A percentile compares a stretch with the other conserved stretches of the same genome.
Conservation (phyloP, 2,329 filamentous ascomycete species). For the Diaporthe batatas region DNA sequence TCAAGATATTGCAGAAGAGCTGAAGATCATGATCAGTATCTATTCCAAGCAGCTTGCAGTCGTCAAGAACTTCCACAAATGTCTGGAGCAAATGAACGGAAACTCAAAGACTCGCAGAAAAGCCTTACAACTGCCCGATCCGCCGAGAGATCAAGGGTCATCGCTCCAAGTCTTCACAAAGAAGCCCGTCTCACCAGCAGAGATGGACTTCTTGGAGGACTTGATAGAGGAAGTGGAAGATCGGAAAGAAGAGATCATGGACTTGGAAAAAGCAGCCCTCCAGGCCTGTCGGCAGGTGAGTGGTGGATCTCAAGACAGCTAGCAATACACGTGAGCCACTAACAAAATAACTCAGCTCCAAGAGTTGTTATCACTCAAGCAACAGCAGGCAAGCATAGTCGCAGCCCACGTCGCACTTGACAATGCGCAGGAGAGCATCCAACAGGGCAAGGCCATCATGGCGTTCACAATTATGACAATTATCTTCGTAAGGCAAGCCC, state of each 20-base stretch:
- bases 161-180: rapidly evolving
- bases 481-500: conserved; percentile 47
- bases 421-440: background rate
- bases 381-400: conserved; percentile 37
- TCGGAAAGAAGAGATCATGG: conserved; percentile 27
- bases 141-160: background rate
- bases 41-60: conserved; percentile 33
- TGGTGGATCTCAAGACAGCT: background rate
- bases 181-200: background rate
- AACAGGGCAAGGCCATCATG: conserved; percentile 26
- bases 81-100: conserved; percentile 5
- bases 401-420: conserved; percentile 5
- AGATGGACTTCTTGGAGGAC: conserved; percentile 18
- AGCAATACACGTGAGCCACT: background rate
- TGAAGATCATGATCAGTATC: conserved; percentile 35
- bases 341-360: conserved; percentile 1
- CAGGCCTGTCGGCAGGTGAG: conserved; percentile 31
- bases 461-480: conserved; percentile 38
- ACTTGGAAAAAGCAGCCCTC: conserved; percentile 18
- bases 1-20: conserved; percentile 36
- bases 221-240: conserved; percentile 24
- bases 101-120: background rate
- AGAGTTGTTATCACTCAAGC: conserved; percentile 36
- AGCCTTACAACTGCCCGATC: background rate
- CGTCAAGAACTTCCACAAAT: conserved; percentile 30